Evolutionary conservation across 1,284 basidiomycete species (phyloP), one percentile per base, ranked within the genome.

Genomic region (Fomes fomentarius): DNA sequence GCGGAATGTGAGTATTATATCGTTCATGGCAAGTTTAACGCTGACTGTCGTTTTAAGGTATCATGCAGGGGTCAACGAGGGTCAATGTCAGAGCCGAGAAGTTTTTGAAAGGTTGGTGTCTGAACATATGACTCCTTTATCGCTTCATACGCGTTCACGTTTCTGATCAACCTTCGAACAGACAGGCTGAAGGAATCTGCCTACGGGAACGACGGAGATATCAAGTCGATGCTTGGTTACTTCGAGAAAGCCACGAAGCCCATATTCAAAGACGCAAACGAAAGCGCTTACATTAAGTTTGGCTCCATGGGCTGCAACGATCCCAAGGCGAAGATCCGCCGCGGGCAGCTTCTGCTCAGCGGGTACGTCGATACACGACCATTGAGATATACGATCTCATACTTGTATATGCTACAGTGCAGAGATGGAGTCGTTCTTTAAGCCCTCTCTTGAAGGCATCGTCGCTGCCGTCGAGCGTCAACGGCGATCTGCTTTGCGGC

Each of bases 241-340:
- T 79, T 80, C 49, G 77, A 79, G 52, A 73, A 71, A 50, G 68
- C 67, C 9, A 73, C 77, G 2, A 80, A 77, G 47, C 67, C 72
- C 4, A 67, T 71, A 15, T 80, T 80, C 65, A 71, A 63, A 19
- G 68, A 72, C 53, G 37, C 38, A 63, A 14, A 35, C 54, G 15
- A 72, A 72, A 24, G 63, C 66, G 15, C 70, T 66, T 34, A 77
- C 54, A 73, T 79, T 47, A 74, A 71, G 52, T 77, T 79, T 22
- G 77, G 76, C 14, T 55, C 57, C 8, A 58, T 58, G 57, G 37
- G 39, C 4, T 58, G 57, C 39, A 58, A 58, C 35, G 57, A 58
- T 25, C 33, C 53, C 15, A 55, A 58, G 31, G 50, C 43, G 14
- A 58, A 58, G 42, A 58, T 58, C n/a, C 50, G 57, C 1, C 53